Conservation (phyloP, 345 rosid species). For the Hypericum androsaemum region DNA sequence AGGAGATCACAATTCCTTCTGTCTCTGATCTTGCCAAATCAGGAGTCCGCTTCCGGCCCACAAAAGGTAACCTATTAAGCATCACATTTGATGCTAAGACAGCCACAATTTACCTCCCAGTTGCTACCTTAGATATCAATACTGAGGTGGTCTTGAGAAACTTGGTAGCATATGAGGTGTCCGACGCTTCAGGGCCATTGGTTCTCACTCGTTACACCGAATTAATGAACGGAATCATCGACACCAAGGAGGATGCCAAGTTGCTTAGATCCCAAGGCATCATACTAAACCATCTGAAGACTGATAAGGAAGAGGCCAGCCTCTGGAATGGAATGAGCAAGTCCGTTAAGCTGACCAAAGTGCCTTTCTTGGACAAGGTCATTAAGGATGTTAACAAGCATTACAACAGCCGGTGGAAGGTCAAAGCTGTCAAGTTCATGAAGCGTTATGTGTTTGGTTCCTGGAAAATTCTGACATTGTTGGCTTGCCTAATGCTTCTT, state of each 20-base stretch:
- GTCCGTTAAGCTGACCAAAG: too few relatives aligned
- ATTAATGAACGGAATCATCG: too few relatives aligned
- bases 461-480: conserved; percentile 49
- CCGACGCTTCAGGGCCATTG: too few relatives aligned
- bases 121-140: conserved; percentile 43
- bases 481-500: conserved; percentile 43
- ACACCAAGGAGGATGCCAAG: too few relatives aligned
- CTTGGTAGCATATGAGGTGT: too few relatives aligned
- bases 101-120: conserved; percentile 37
- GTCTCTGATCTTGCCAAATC: conserved; percentile 41
- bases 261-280: too few relatives aligned
- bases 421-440: conserved; percentile 32
- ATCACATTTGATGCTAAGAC: conserved; percentile 35
- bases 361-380: conserved; percentile 43
- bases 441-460: conserved; percentile 44
- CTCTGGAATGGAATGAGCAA: conserved; percentile 83
- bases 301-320: conserved; percentile 45
- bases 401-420: conserved; percentile 44
- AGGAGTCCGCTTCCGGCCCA: conserved; percentile 36
- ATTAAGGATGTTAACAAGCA: conserved; percentile 66
- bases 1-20: conserved; percentile 60
- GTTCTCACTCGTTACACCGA: too few relatives aligned
- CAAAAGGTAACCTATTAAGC: conserved; percentile 30
- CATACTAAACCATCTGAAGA: too few relatives aligned
- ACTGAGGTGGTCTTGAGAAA: too few relatives aligned